Evolutionary conservation across 495 filamentous ascomycete genomes (phyloP), one percentile per base, ranked within the genome.

Genomic region (Aspergillus indologenus): DNA sequence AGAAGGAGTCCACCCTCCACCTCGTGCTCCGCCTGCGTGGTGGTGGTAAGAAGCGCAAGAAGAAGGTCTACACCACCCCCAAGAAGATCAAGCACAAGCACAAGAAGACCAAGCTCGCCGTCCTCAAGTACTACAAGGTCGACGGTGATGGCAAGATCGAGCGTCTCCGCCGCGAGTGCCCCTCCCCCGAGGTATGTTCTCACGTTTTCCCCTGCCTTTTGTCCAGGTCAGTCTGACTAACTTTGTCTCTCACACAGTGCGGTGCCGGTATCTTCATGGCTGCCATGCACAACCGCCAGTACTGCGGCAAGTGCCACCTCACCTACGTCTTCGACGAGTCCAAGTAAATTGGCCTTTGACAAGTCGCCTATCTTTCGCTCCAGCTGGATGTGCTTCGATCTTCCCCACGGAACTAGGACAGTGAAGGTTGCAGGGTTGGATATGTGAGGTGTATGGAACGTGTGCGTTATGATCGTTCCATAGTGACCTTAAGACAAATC

Each of bases 81-180:
- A 98, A 98, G 92, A 98, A 98, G 90, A 98, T 98, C 89, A 98
- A 98, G 92, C 94, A 98, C 84, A 98, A 98, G 90, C 87, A 92
- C 82, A 98, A 97, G 89, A 91, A 90, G 92, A 96, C 89, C 84
- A 98, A 98, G 87, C 85, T 98, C 71, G 95, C 94, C 66, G 91
- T 98, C 68, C 92, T 98, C 72, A 98, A 98, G 88, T 98, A 97
- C 90, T 98, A 98, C 90, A 98, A 98, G 87, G 94, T 98, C 67
- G 95, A 98, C 75, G 88, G 87, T 69, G 94, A 98, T 76, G 94
- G 94, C 77, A 98, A 98, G 89, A 98, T 98, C 70, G 94, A 98
- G 90, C 95, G 95, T 79, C 88, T 98, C 54, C 86, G 94, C 72
- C 85, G 94, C 77, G 94, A 98, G 85, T 98, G 94, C 82, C 94